These are phyloP conservation scores for Cordyceps tenuipes DNA, from an alignment of 2,329 filamentous ascomycete species.

Conservation along the genomic window DNA sequence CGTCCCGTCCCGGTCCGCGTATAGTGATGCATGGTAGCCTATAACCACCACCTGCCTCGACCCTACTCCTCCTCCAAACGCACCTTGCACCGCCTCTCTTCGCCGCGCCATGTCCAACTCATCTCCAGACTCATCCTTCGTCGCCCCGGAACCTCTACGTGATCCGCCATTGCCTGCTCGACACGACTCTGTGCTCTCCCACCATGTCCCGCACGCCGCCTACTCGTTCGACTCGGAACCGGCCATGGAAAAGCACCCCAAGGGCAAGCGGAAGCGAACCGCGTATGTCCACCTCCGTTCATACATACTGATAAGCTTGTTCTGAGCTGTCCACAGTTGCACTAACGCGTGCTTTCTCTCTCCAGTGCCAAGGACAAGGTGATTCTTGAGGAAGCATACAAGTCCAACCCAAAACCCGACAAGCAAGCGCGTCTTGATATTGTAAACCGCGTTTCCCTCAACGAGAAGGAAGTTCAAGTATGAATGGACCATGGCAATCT, in stretches of 20 bases:
- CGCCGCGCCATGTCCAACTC: conserved; percentile 4
- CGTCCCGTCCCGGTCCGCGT: neutral
- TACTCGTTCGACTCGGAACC: conserved; percentile 12
- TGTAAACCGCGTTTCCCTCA: conserved; percentile 75
- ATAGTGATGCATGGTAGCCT: conserved; percentile 8
- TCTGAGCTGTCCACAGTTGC: neutral
- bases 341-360: conserved; percentile 10
- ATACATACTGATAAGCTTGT: too few species aligned
- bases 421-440: conserved; percentile 80
- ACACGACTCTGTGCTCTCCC: conserved; percentile 9
- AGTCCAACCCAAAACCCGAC: conserved; percentile 80
- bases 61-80: conserved; percentile 7
- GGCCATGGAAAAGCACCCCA: conserved; percentile 39
- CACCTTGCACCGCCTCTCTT: conserved; percentile 4
- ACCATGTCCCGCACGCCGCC: neutral
- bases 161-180: conserved; percentile 5
- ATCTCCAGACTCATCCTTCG: conserved; percentile 6
- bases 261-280: conserved; percentile 55
- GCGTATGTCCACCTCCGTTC: conserved; percentile 38
- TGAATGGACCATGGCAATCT: conserved; percentile 22
- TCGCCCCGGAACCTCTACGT: conserved; percentile 4
- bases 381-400: conserved; percentile 78
- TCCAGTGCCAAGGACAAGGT: conserved; percentile 77
- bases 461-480: conserved; percentile 96
- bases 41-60: conserved; percentile 4